These are phyloP conservation scores for Talaromyces stipitatus DNA, from an alignment of 495 filamentous ascomycete species.

Conservation along the genomic window DNA sequence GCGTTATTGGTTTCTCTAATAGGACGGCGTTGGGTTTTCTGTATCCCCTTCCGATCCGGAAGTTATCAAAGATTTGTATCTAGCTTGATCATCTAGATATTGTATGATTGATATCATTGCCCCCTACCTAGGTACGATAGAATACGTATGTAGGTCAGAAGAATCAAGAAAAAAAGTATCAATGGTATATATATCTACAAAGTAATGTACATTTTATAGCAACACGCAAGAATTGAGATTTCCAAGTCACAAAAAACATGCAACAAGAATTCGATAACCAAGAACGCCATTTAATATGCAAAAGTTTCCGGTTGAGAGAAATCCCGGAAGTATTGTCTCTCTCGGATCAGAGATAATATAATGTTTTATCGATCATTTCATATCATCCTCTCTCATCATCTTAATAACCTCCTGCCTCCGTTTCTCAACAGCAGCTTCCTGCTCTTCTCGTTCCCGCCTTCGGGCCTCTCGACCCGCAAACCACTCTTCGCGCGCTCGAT, in stretches of 20 bases:
- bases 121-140: background rate
- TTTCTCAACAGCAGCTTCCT: conserved; percentile 40
- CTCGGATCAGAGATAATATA: too few relatives aligned
- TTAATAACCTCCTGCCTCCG: conserved; percentile 36
- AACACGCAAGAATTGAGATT: background rate
- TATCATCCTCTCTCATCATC: conserved; percentile 51
- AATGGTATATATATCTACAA: conserved; percentile 2
- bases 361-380: too few relatives aligned
- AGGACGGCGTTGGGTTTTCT: conserved; percentile 13
- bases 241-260: background rate
- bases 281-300: conserved; percentile 3
- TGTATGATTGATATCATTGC: background rate
- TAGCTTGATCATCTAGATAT: background rate
- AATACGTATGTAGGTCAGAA: too few relatives aligned
- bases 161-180: background rate
- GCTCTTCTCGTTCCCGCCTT: conserved; percentile 51
- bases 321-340: too few relatives aligned
- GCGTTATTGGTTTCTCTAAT: background rate
- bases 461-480: conserved; percentile 66
- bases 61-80: background rate
- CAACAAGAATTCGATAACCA: background rate
- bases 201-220: background rate
- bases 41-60: background rate
- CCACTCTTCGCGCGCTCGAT: conserved; percentile 90
- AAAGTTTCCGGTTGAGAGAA: too few relatives aligned